Evolutionary conservation across 371 early-diverging fungal species (phyloP).

Genomic region (Apophysomyces trapeziformis): DNA sequence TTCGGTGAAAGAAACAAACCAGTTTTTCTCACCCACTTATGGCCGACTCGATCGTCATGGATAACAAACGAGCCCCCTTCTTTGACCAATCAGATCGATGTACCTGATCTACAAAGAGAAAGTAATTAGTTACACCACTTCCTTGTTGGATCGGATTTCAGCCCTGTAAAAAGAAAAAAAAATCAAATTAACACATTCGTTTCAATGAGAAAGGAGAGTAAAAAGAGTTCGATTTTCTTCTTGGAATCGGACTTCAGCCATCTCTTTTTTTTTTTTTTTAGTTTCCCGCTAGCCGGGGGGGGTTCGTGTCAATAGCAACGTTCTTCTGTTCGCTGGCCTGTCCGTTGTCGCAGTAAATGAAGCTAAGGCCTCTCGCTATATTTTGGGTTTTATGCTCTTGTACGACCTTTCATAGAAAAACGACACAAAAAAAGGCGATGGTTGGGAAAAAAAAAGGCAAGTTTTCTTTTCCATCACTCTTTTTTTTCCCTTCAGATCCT

Average conservation of each 20-base stretch:
- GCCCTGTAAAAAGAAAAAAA: background rate
- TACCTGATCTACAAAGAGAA: background rate
- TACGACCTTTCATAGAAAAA: background rate
- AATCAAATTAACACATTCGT: background rate
- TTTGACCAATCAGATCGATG: background rate
- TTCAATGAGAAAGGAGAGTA: background rate
- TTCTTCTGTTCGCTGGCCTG: background rate
- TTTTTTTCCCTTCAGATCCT: conserved; percentile 1
- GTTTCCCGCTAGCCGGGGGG: conserved; percentile 2
- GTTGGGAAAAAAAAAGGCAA: background rate
- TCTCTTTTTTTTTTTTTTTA: background rate
- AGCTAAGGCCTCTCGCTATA: conserved; percentile 2
- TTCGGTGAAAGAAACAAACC: too few relatives aligned
- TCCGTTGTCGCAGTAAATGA: conserved; percentile 8
- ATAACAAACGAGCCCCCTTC: background rate
- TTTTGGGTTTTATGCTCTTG: conserved; percentile 1
- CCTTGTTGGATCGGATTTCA: background rate
- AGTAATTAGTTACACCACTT: background rate
- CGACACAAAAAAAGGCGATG: background rate
- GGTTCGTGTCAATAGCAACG: conserved; percentile 7
- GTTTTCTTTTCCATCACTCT: background rate
- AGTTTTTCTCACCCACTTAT: too few relatives aligned
- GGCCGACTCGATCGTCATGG: too few relatives aligned
- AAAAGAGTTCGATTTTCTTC: background rate
- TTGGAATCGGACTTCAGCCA: conserved; percentile 4